Base-by-base conservation (phyloP, 768 basidiomycete species). In the Boletus pseudo-olivaceus region DNA sequence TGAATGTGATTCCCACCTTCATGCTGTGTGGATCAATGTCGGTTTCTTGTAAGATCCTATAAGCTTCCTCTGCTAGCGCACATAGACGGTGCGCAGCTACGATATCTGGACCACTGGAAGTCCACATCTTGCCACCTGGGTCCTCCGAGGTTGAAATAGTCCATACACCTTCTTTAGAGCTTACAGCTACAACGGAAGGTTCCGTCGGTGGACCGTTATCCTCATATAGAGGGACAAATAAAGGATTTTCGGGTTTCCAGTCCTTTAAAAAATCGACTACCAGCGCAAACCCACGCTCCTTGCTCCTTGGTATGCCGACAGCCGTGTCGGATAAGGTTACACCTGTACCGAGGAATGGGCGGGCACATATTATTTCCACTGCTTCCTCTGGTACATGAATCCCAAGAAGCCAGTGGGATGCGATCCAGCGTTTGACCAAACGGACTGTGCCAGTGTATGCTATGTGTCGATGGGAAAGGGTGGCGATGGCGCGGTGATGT, bases 341-440 rank as follows among this genome's bases (percentile, higher is more conserved):
- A 68, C 20, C 65, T 1, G 69, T 77, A n/a, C 80, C 77, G 11
- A 93, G 73, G 65, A 95, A 98, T 15, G 89, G 76, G 33, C 75
- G 74, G 0, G 93, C 90, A 68, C 90, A 92, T 39, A 99, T 68
- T 17, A 98, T 74, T 69, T 99, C 97, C 34, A 91, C 80, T 0
- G 82, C 85, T 67, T 98, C 93, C 54, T 84, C 81, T 7, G 80
- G 78, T 49, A 98, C 75, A 60, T 92, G 88, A 0, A 77, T 71
- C 5, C 80, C 77, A 33, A 98, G 79, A 53, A 97, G 78, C 87
- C 90, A 92, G 66, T 99, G 97, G 7, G 88, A 76, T 1, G 90
- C 84, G 50, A 98, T 75, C 97, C 97, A 99, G 40, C 96, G 82
- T 73, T 98, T 96, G 47, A 90, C 81, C 15, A 98, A 78, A 37